phyloP scores from a whole-genome alignment of 2,329 filamentous ascomycete genomes.

The Fusarium poae region DNA sequence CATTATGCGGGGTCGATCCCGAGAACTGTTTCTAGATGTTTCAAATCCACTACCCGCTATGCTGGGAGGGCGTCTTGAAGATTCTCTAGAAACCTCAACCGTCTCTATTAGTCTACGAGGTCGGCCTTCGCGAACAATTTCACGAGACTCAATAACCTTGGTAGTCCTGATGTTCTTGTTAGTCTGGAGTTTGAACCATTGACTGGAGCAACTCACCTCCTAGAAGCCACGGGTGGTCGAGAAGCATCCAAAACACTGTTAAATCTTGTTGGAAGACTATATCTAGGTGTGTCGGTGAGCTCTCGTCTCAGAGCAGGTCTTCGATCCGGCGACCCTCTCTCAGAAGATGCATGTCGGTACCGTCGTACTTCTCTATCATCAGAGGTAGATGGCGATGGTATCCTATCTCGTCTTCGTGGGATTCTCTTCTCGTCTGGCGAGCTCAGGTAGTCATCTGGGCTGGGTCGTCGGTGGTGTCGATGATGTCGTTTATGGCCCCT shows the following conservation, averaged over 20 bases:
- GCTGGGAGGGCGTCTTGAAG: conserved; percentile 47
- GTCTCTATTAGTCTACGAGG: conserved; percentile 41
- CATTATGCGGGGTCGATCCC: conserved; percentile 46
- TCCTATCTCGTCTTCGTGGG: conserved; percentile 41
- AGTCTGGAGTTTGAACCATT: conserved; percentile 3
- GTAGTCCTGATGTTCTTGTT: conserved; percentile 32
- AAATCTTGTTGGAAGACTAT: conserved; percentile 44
- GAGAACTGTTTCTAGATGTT: conserved; percentile 47
- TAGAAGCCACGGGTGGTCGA: conserved; percentile 53
- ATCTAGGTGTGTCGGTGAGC: conserved; percentile 50
- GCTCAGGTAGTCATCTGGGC: conserved; percentile 47
- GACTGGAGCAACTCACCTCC: conserved; percentile 45
- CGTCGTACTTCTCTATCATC: conserved; percentile 46
- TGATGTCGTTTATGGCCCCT: conserved; percentile 39
- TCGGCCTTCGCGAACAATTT: conserved; percentile 43
- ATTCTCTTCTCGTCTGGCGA: conserved; percentile 46
- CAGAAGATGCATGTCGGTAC: conserved; percentile 46
- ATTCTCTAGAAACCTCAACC: conserved; percentile 44
- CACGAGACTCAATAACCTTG: conserved; percentile 45
- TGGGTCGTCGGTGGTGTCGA: conserved; percentile 37
- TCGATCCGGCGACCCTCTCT: conserved; percentile 49
- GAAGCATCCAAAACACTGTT: conserved; percentile 53
- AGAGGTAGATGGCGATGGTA: conserved; percentile 41
- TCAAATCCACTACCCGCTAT: conserved; percentile 49
- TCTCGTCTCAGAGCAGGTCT: conserved; percentile 49